Evolutionary conservation across 192 early-diverging fungal genomes (phyloP).

Genomic region (Coemansia sp.): DNA sequence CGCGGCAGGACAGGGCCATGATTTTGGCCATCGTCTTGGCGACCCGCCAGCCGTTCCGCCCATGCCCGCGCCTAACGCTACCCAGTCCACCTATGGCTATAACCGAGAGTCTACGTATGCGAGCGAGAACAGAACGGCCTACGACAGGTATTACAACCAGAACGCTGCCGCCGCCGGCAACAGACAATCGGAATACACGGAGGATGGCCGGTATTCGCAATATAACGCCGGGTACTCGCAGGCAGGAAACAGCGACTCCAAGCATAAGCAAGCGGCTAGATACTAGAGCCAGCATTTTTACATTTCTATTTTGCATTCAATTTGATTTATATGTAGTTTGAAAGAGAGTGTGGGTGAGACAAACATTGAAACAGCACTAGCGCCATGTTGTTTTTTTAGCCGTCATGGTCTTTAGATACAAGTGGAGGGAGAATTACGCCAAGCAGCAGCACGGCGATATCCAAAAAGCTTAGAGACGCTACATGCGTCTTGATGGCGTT

Average conservation of each 20-base stretch:
- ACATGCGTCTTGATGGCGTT: slow-evolving; percentile 8
- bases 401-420: slow-evolving; percentile 45
- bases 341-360: background rate
- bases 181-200: background rate
- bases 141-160: background rate
- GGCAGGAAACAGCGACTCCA: background rate
- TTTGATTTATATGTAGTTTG: background rate
- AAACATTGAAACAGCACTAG: too few relatives aligned
- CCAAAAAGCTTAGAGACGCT: slow-evolving; percentile 27
- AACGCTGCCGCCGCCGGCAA: background rate
- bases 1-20: background rate
- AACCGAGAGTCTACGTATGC: background rate
- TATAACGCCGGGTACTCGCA: too few relatives aligned
- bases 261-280: background rate
- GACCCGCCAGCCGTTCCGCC: background rate
- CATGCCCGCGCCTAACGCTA: background rate
- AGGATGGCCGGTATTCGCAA: background rate
- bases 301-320: background rate
- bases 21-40: background rate
- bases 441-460: slow-evolving; percentile 48
- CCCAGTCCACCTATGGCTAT: background rate
- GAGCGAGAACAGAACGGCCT: background rate
- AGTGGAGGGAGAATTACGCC: slow-evolving; percentile 54
- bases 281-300: background rate
- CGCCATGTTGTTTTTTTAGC: too few relatives aligned